Evolutionary conservation across 2,329 filamentous ascomycete genomes (phyloP).

Genomic region (Hypoxylon sp.): DNA sequence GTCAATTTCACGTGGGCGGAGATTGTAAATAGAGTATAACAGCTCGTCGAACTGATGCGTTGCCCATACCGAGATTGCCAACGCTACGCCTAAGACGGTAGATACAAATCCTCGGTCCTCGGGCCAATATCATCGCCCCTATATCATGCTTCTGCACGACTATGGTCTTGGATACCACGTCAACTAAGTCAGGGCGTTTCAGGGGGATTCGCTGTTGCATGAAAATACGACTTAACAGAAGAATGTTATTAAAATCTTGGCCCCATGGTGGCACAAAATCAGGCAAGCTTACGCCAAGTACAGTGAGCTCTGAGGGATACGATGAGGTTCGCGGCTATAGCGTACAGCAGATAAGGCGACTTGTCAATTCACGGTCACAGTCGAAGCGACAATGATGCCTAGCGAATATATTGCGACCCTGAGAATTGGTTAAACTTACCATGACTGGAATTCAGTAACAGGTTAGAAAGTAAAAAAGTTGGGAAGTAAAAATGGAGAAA

Average conservation of each 20-base stretch:
- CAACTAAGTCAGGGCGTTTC: constrained; percentile 25
- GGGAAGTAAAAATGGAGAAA: neutral
- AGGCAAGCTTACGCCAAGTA: neutral
- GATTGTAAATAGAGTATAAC: neutral
- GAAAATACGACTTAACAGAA: constrained; percentile 22
- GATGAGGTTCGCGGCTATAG: neutral
- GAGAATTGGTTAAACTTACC: neutral
- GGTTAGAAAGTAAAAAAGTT: too few relatives aligned
- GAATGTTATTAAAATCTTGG: constrained; percentile 7
- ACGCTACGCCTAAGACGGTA: neutral
- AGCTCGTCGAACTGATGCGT: neutral
- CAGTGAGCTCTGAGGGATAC: constrained; percentile 6
- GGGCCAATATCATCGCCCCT: neutral
- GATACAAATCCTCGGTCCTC: neutral
- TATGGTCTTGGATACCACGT: constrained; percentile 19
- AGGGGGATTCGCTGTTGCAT: constrained; percentile 16
- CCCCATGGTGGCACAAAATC: neutral
- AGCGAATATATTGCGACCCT: neutral
- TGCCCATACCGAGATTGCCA: neutral
- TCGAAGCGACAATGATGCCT: neutral
- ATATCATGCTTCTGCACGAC: constrained; percentile 8
- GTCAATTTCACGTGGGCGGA: neutral
- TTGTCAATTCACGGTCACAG: neutral
- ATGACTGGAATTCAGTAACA: too few relatives aligned
- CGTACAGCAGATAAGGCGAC: neutral